These are phyloP conservation scores for Cercophora sp. DNA, from an alignment of 495 filamentous ascomycete species.

Conservation along the genomic window DNA sequence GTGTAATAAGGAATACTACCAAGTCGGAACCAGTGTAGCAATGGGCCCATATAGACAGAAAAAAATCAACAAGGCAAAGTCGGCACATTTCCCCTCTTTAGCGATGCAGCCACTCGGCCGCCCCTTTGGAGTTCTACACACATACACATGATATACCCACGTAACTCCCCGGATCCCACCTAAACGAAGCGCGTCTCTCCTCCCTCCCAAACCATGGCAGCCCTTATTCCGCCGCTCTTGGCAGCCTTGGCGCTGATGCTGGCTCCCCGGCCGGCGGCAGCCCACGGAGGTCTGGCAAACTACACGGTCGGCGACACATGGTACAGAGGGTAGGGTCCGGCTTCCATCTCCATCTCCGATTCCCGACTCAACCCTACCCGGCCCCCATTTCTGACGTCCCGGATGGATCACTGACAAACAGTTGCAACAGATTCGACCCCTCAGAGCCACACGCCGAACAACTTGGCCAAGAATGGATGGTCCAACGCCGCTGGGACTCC, in stretches of 20 bases:
- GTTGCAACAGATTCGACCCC: slow-evolving; percentile 37
- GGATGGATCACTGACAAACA: not conserved
- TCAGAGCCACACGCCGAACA: slow-evolving; percentile 30
- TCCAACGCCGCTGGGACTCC: slow-evolving; percentile 39
- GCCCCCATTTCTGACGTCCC: too few relatives aligned
- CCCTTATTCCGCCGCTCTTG: slow-evolving; percentile 22
- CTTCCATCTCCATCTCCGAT: not conserved
- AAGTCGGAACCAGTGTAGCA: too few relatives aligned
- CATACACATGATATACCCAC: slow-evolving; percentile 18
- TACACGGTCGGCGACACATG: slow-evolving; percentile 48
- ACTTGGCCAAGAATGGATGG: slow-evolving; percentile 40
- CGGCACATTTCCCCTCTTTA: too few relatives aligned
- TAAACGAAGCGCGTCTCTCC: not conserved
- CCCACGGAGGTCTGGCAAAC: slow-evolving; percentile 45
- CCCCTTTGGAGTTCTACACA: too few relatives aligned
- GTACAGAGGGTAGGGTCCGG: slow-evolving; percentile 38
- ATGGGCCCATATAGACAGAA: too few relatives aligned
- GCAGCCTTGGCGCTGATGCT: slow-evolving; percentile 24
- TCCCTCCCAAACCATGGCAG: slow-evolving; percentile 2
- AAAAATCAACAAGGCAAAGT: too few relatives aligned
- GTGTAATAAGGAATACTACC: too few relatives aligned
- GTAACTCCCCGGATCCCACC: slow-evolving; percentile 1
- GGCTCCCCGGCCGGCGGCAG: slow-evolving; percentile 23
- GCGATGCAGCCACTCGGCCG: not conserved
- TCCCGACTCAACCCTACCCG: not conserved